Base-by-base conservation (phyloP, 2,329 filamentous ascomycete genomes). In the Coniochaeta prunicola region DNA sequence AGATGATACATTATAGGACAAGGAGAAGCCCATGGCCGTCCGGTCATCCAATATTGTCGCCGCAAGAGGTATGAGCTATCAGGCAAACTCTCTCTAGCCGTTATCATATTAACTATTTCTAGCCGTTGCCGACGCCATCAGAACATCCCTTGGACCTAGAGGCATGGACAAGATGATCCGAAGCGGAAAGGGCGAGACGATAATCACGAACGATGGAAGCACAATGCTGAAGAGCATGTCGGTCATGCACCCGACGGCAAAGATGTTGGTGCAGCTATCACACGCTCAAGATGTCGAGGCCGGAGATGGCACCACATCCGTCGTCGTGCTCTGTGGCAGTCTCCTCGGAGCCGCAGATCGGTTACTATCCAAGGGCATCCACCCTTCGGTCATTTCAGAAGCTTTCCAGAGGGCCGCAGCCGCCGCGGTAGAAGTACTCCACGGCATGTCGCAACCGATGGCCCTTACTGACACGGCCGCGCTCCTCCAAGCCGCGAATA, bases 151-250 rank as follows among this genome's bases (percentile, higher is more conserved):
- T 66, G 94, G 94, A 64, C 94, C 94, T 65, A 87, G 94, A 76
- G 94, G 94, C 72, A 97, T 97, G 92, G 92, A 97, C 80, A 97
- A 97, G 82, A 97, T 97, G 92, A 97, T 99, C 69, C 90, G 96
- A 81, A 96, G 89, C 61, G 90, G 92, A 73, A 96, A 91, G 79
- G 94, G 93, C 77, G 91, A 96, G 76, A 97, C 92, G 60, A 94
- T 97, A 74, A 99, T 99, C 78, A 99, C 94, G 71, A 99, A 99
- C 81, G 94, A 99, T 77, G 94, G 94, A 74, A 96, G 96, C 80
- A 99, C 94, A 59, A 99, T 99, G 93, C 80, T 99, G 71, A 96
- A 90, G 79, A 93, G 93, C 80, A 97, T 99, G 94, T 90, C 91
- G 65, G 94, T 99, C 66, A 92, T 99, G 89, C 94, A 99, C 73